Base-by-base conservation (phyloP, 2,329 filamentous ascomycete species). In the Mariannaea sp. region DNA sequence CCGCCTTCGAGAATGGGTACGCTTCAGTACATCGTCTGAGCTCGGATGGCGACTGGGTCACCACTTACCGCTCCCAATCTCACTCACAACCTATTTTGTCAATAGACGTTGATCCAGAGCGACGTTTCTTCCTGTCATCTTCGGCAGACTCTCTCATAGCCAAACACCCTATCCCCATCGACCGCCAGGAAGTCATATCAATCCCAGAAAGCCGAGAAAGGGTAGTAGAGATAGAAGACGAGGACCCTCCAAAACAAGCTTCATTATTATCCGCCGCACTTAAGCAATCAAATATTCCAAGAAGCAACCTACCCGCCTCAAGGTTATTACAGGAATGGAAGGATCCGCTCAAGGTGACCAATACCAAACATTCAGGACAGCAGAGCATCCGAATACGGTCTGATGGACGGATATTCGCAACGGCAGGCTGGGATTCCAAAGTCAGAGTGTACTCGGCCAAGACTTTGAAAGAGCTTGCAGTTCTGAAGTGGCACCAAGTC, bases 401-500 rank as follows among this genome's bases (percentile, higher is more conserved):
- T 2, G 94, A 99, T 69, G 89, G 86, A 3, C 87, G 83, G 58
- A 80, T 99, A 4, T 88, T 97, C 59, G 90, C 89, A 3, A 97
- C 93, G 0, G 93, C 90, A 0, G 94, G 94, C 3, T 99, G 94
- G 94, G 94, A 99, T 70, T 81, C 85, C 1, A 84, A 86, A 41
- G 77, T 92, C 1, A 80, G 94, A 7, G 85, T 97, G 1, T 99
- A 97, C 71, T 88, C 88, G 3, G 75, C 81, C 40, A 91, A 88
- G 71, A 88, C 85, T 0, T 80, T 97, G 78, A 89, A 87, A 66
- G 92, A 97, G 71, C 73, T 97, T 9, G 94, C 93, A 0, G 91
- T 97, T 49, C 75, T 97, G 58, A 96, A 95, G 72, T 97, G 93
- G 93, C 94, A 97, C 72, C 86, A 88, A 62, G 87, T 89, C 26